A percentile compares a stretch with the other conserved stretches of the same genome.
Evolutionary conservation across 2,329 filamentous ascomycete genomes (phyloP).

Genomic region (Blastomyces parvus): DNA sequence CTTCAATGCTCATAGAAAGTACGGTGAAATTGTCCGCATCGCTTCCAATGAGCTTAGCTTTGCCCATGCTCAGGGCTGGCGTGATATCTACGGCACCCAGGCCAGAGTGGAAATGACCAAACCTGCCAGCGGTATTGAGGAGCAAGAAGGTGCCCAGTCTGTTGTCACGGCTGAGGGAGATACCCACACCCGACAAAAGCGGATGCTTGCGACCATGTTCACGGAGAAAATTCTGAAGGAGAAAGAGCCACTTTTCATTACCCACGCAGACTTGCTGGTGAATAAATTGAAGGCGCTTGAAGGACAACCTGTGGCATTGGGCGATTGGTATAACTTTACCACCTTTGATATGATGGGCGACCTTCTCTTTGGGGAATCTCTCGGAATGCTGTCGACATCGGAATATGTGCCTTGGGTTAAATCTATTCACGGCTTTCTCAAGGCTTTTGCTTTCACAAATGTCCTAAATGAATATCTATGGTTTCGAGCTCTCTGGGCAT

Average conservation of each 20-base stretch:
- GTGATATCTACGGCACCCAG: conserved; percentile 23
- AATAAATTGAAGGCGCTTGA: conserved; percentile 6
- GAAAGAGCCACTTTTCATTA: conserved; percentile 29
- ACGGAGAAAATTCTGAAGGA: conserved; percentile 34
- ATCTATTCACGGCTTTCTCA: conserved; percentile 8
- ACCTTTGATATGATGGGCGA: conserved; percentile 22
- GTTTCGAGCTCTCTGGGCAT: conserved; percentile 5
- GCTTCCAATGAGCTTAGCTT: conserved; percentile 23
- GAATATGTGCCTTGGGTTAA: conserved; percentile 23
- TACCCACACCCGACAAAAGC: conserved; percentile 23
- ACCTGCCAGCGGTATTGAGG: conserved; percentile 11
- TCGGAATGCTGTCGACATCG: conserved; percentile 16
- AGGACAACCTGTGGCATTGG: conserved; percentile 15
- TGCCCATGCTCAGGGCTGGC: conserved; percentile 20
- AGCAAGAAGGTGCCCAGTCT: conserved; percentile 6
- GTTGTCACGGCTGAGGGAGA: conserved; percentile 18
- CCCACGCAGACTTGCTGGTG: conserved; percentile 20
- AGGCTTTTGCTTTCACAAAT: conserved; percentile 10
- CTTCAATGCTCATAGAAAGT: conserved; percentile 19
- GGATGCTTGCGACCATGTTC: conserved; percentile 33
- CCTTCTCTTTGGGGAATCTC: conserved; percentile 19
- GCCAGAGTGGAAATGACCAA: conserved; percentile 9
- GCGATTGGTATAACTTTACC: conserved; percentile 19
- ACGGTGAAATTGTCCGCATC: conserved; percentile 25
- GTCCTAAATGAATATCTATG: conserved; percentile 9